These are phyloP conservation scores for Naganishia vaughanmartiniae DNA, from an alignment of 768 basidiomycete genomes.

Conservation along the genomic window DNA sequence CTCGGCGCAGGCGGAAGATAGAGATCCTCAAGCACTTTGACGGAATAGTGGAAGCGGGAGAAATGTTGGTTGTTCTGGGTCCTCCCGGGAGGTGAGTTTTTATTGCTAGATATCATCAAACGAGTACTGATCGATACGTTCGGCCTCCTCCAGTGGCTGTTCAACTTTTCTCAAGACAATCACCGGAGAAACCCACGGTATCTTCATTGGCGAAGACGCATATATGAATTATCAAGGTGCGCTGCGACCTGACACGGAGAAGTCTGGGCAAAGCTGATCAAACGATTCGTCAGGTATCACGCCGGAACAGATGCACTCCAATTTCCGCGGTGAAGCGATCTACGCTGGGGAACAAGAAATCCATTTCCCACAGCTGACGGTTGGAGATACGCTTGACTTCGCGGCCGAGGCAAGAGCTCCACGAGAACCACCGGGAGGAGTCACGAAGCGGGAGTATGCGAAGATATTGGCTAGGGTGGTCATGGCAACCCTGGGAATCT, in stretches of 20 bases:
- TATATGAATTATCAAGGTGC: constrained; percentile 49
- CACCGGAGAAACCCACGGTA: constrained; percentile 53
- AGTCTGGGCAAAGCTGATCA: background rate
- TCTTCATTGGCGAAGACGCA: constrained; percentile 41
- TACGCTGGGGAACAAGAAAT: constrained; percentile 53
- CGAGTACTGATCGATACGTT: background rate
- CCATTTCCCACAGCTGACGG: constrained; percentile 52
- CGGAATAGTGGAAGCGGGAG: constrained; percentile 65
- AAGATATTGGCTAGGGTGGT: constrained; percentile 58
- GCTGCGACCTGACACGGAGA: constrained; percentile 14
- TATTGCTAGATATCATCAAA: background rate
- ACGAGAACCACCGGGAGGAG: constrained; percentile 35
- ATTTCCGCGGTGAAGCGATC: constrained; percentile 55
- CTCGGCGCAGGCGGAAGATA: constrained; percentile 41
- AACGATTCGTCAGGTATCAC: constrained; percentile 49
- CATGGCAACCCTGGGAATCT: constrained; percentile 70
- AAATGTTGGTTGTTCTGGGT: constrained; percentile 66
- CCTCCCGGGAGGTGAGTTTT: constrained; percentile 53
- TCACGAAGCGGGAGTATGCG: constrained; percentile 52
- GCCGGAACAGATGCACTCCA: constrained; percentile 55
- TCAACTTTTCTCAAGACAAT: constrained; percentile 59
- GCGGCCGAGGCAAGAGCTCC: constrained; percentile 33
- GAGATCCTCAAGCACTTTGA: constrained; percentile 65
- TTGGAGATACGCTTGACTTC: constrained; percentile 47
- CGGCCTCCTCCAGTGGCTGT: constrained; percentile 45